Base-by-base conservation (phyloP, 2,329 filamentous ascomycete genomes). In the Penicillium olsonii region DNA sequence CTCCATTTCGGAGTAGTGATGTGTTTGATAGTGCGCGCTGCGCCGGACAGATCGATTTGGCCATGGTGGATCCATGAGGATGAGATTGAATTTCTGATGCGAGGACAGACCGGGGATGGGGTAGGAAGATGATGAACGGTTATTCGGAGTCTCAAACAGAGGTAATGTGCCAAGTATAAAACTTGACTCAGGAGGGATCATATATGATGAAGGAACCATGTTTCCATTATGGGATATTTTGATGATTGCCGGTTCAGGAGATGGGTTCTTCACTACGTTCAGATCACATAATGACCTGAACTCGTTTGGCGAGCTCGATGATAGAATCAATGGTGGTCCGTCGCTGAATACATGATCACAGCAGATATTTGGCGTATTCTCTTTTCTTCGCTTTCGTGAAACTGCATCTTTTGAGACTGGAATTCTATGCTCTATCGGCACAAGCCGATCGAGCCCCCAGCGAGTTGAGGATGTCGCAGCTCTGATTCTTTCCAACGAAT, bases 21-120 rank as follows among this genome's bases (percentile, higher is more conserved):
- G 62, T 11, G 63, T 68, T 11, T 70, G 62, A 65, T 84, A 81
- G 55, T 78, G 70, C 17, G 66, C 62, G 31, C 77, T 78, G 27
- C 81, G 75, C 39, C 76, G 76, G 18, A 80, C 83, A 10, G 82
- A 85, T 19, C 77, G 71, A 57, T 84, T 86, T 17, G 81, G 76
- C 84, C 83, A 87, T 1, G 84, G 84, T 4, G 84, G 84, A 59
- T 87, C 84, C 33, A 85, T 70, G 2, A 86, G 64, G 34, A 86
- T 76, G 19, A 85, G 67, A 58, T 84, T 75, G 64, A 86, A 85
- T 44, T 73, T 72, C 31, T 71, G 51, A 26, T 47, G 43, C 7
- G 33, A 20, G 2, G 60, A 50, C 1, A 70, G 57, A 5, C 56
- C 52, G 0, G 67, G 61, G 17, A 70, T 68, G 9, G 63, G 58